Conservation (phyloP, 305 asterid species). For the Ajuga reptans region DNA sequence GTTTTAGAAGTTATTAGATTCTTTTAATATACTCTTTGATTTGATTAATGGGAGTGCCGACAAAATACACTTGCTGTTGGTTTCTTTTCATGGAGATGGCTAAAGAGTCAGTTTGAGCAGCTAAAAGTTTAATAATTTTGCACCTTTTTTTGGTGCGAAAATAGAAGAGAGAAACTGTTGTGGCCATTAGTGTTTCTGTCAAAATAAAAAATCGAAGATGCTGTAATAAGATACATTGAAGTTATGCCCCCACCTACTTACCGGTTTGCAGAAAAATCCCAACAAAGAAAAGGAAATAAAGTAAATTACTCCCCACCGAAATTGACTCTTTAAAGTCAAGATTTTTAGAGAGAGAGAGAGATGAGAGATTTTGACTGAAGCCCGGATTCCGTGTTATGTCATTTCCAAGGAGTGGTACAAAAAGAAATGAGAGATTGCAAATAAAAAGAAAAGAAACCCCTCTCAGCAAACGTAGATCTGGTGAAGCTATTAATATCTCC, state of each 20-base stretch:
- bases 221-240: background rate
- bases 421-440: background rate
- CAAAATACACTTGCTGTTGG: conserved; percentile 8
- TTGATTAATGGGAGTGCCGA: conserved; percentile 25
- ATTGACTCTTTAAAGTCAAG: conserved; percentile 19
- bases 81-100: conserved; percentile 21
- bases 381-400: background rate
- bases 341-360: background rate
- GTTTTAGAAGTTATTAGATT: conserved; percentile 12
- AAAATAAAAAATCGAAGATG: background rate
- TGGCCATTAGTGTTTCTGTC: background rate
- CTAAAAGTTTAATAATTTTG: background rate
- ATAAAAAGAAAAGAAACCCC: background rate
- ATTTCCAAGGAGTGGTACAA: background rate
- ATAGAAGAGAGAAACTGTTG: background rate
- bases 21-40: background rate
- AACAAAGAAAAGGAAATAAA: background rate
- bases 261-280: background rate
- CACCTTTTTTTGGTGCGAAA: background rate
- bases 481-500: no score
- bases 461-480: no score
- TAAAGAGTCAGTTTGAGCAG: conserved; percentile 9
- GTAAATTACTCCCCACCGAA: background rate
- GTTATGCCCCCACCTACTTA: background rate
- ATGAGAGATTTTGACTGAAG: background rate